Base-by-base conservation (phyloP, 2,329 filamentous ascomycete species). In the Lasiodiplodia citricola region DNA sequence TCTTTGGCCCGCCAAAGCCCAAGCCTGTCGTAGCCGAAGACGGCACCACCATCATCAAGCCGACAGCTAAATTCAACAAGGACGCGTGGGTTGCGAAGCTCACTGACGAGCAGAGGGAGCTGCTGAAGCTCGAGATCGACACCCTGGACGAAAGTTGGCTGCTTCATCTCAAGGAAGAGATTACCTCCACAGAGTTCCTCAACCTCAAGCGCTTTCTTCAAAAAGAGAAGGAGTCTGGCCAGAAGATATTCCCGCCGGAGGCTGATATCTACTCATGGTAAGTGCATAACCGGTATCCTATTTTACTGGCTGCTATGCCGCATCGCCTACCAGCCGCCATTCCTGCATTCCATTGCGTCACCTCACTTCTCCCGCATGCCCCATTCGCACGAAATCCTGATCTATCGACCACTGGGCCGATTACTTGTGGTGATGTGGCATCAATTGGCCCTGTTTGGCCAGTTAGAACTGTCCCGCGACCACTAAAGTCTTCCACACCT, bases 251-350 rank as follows among this genome's bases (percentile, higher is more conserved):
- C 75, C 96, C 96, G 3, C 95, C 95, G 0, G 86, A 89, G 73
- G 87, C 93, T 72, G 95, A 99, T 75, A 89, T 99, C 14, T 99
- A 99, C 81, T 96, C 93, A 72, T 99, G 96, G 96, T 97, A 84
- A 68, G 86, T 72, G 14, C 44, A 63, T 47, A 25, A 7, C 5
- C 6, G 23, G n/a, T 4, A 14, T 23, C 14, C 31, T n/a, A 8
- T 14, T 41, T 14, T 67, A 41, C 54, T 25, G 54, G 54, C 54
- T 67, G n/a, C 41, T 16, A 13, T 28, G 64, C 21, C 25, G 23
- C 67, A 41, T 44, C 18, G 10, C 16, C 41, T 21, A 25, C 18
- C 28, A 31, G 18, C 38, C 2, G 23, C 52, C 44, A 41, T 16
- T 51, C 16, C 4, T 38, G n/a, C 18, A 44, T 35, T 50, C 38